A percentile compares a stretch with the other conserved stretches of the same genome.
phyloP scores from a whole-genome alignment of 2,329 filamentous ascomycete species.

The Aspergillus eucalypticola region DNA sequence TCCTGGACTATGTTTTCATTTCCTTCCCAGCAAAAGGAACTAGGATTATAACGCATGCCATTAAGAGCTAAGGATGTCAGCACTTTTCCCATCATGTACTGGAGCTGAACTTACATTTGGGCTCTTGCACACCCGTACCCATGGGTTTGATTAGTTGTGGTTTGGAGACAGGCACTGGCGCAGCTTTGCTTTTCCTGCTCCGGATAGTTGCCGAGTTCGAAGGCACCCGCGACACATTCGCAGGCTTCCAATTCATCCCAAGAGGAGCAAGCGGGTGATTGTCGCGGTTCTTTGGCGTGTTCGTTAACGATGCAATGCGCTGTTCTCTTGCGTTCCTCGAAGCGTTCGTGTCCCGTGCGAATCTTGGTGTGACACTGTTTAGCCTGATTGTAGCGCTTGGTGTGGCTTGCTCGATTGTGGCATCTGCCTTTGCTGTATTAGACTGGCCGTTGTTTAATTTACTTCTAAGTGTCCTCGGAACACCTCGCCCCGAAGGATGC shows the following conservation, averaged over 20 bases:
- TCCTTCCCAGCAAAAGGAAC: slow-evolving; percentile 87
- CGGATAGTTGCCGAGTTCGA: slow-evolving; percentile 52
- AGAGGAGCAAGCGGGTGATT: slow-evolving; percentile 52
- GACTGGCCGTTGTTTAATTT: slow-evolving; percentile 50
- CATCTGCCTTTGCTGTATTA: slow-evolving; percentile 32
- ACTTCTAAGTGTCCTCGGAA: slow-evolving; percentile 62
- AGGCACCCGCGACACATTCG: slow-evolving; percentile 53
- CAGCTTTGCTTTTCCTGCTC: slow-evolving; percentile 44
- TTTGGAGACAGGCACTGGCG: slow-evolving; percentile 52
- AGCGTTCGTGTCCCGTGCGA: slow-evolving; percentile 67
- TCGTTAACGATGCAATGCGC: slow-evolving; percentile 51
- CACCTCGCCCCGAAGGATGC: slow-evolving; percentile 69
- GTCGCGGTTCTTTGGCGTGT: slow-evolving; percentile 41
- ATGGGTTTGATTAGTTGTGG: slow-evolving; percentile 89
- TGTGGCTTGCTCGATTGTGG: slow-evolving; percentile 56
- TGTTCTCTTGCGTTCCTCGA: slow-evolving; percentile 66
- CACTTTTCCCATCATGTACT: slow-evolving; percentile 1
- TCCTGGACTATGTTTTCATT: slow-evolving; percentile 80
- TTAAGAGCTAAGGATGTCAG: slow-evolving; percentile 66
- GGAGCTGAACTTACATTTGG: slow-evolving; percentile 67
- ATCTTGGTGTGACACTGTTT: slow-evolving; percentile 58
- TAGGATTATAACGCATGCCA: slow-evolving; percentile 94
- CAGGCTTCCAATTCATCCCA: slow-evolving; percentile 61
- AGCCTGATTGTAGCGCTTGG: slow-evolving; percentile 57
- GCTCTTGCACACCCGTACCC: slow-evolving; percentile 67